phyloP scores from a whole-genome alignment of 768 basidiomycete genomes.

The Boletus reticulatus region DNA sequence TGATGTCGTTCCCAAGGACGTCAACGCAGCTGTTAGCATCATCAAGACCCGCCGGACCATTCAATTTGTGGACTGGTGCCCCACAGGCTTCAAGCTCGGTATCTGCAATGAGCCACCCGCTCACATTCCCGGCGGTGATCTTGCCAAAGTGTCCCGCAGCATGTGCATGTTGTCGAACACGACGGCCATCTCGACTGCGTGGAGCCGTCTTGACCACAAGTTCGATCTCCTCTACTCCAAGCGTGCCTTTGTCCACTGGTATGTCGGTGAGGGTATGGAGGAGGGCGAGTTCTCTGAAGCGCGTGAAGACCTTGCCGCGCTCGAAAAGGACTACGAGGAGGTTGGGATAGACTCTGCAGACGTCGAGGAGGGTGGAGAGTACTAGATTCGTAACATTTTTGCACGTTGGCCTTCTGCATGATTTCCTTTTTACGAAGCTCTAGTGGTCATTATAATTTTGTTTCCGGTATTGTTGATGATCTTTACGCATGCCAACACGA shows the following conservation, averaged over 20 bases:
- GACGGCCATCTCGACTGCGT: conserved; percentile 68
- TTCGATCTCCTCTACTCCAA: conserved; percentile 77
- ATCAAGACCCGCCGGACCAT: conserved; percentile 81
- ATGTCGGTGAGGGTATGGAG: conserved; percentile 79
- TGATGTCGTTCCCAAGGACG: conserved; percentile 77
- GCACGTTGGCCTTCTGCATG: conserved; percentile 12
- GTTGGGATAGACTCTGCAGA: conserved; percentile 59
- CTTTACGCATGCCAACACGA: conserved; percentile 27
- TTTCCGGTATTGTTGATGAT: conserved; percentile 31
- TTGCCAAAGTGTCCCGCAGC: conserved; percentile 71
- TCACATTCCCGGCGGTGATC: conserved; percentile 71
- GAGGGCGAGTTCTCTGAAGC: conserved; percentile 99
- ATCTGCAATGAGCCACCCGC: conserved; percentile 80
- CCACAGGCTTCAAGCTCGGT: conserved; percentile 76
- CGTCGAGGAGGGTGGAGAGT: conserved; percentile 49
- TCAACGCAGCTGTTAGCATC: conserved; percentile 67
- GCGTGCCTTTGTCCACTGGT: conserved; percentile 57
- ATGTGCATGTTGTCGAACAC: conserved; percentile 82
- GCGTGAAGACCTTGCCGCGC: conserved; percentile 98
- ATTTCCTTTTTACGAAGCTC: conserved; percentile 27
- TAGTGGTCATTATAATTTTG: conserved; percentile 31
- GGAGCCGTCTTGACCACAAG: conserved; percentile 75
- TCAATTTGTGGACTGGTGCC: conserved; percentile 78
- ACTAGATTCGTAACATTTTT: conserved; percentile 28
- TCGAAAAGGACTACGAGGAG: conserved; percentile 96